Percentiles rank a stretch among this genome's conserved stretches.
phyloP scores from a whole-genome alignment of 495 filamentous ascomycete genomes.

The Aspergillus cavernicola region DNA sequence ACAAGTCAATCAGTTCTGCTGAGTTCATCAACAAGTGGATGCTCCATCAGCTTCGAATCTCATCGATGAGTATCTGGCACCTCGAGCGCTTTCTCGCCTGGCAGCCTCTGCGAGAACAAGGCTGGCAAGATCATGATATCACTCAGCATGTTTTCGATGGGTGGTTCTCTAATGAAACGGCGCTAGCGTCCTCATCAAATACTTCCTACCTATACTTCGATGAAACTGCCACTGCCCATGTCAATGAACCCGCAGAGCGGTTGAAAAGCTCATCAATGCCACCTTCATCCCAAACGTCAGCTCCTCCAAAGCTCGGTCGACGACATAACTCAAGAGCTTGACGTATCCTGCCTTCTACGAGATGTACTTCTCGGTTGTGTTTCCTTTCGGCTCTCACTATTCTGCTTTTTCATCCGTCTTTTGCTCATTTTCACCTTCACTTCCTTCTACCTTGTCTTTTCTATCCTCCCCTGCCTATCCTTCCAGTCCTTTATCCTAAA shows the following conservation, averaged over 20 bases:
- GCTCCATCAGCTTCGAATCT: conserved; percentile 29
- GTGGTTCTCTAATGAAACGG: conserved; percentile 25
- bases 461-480: too few relatives aligned
- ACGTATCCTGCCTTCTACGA: too few relatives aligned
- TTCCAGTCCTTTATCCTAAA: too few relatives aligned
- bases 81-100: conserved; percentile 24
- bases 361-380: too few relatives aligned
- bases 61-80: conserved; percentile 23
- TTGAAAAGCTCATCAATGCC: neutral
- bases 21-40: conserved; percentile 32
- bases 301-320: neutral
- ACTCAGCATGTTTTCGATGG: conserved; percentile 23
- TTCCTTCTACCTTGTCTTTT: too few relatives aligned
- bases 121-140: conserved; percentile 22
- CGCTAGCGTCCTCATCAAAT: neutral
- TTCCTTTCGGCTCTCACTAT: too few relatives aligned
- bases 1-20: conserved; percentile 6
- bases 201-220: neutral
- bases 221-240: neutral
- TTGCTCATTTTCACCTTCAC: too few relatives aligned
- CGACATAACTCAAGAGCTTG: too few relatives aligned
- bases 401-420: too few relatives aligned
- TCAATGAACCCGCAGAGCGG: neutral
- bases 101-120: conserved; percentile 14
- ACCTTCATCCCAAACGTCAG: neutral